Evolutionary conservation across 306 rosid genomes (phyloP).

Genomic region (Gynostemma pentaphyllum): DNA sequence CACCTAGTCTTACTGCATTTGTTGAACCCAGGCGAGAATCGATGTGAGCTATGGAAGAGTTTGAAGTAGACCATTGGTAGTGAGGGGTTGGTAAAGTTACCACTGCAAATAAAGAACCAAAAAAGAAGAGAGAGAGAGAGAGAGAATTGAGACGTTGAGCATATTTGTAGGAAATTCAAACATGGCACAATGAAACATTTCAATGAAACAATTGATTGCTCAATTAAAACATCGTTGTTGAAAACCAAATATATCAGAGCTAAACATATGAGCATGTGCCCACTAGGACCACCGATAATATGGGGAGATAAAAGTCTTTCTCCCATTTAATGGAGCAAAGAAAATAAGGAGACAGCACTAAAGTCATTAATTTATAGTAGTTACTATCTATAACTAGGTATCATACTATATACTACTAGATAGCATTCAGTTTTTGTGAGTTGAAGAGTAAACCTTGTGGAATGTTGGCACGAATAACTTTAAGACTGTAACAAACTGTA

Average conservation of each 20-base stretch:
- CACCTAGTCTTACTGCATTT: conserved; percentile 57
- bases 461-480: conserved; percentile 60
- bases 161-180: conserved; percentile 2
- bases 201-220: neutral
- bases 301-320: neutral
- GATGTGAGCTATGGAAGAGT: conserved; percentile 65
- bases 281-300: no score
- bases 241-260: no score
- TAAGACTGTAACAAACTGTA: conserved; percentile 51
- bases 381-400: conserved; percentile 4
- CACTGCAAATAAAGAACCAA: conserved; percentile 35
- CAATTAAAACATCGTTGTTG: no score
- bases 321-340: neutral
- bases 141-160: conserved; percentile 12
- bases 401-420: neutral
- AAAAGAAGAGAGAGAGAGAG: conserved; percentile 9
- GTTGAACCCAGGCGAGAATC: conserved; percentile 53
- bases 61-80: conserved; percentile 83
- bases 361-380: neutral
- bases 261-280: neutral
- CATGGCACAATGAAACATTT: neutral
- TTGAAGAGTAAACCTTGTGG: conserved; percentile 57
- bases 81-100: conserved; percentile 77
- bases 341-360: neutral
- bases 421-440: neutral